These are phyloP conservation scores for Aspergillus sp. DNA, from an alignment of 2,329 filamentous ascomycete species.

Conservation along the genomic window DNA sequence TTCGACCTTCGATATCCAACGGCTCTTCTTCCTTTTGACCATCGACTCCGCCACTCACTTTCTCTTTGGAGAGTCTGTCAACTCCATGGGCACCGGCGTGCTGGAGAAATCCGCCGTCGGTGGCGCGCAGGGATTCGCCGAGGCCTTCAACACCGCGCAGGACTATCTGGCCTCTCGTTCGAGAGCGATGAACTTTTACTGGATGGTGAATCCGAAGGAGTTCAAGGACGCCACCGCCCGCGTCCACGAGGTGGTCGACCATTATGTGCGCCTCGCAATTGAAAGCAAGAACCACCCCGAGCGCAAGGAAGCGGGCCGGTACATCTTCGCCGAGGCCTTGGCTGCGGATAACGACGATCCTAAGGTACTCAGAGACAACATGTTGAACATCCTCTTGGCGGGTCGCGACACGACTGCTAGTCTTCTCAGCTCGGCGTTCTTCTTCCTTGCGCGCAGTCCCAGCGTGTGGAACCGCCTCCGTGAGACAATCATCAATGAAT, in stretches of 20 bases:
- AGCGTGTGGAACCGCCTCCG: slow-evolving; percentile 38
- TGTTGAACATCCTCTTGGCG: slow-evolving; percentile 53
- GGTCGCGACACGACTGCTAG: slow-evolving; percentile 55
- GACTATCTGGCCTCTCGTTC: slow-evolving; percentile 30
- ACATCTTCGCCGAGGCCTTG: slow-evolving; percentile 52
- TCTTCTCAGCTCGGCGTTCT: slow-evolving; percentile 46
- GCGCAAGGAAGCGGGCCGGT: slow-evolving; percentile 34
- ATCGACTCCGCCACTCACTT: slow-evolving; percentile 87
- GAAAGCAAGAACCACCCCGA: slow-evolving; percentile 32
- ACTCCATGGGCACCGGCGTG: slow-evolving; percentile 50
- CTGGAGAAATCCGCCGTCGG: slow-evolving; percentile 40
- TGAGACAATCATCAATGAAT: slow-evolving; percentile 33
- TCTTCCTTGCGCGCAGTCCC: slow-evolving; percentile 44
- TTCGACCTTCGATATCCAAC: slow-evolving; percentile 64
- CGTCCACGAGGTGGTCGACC: slow-evolving; percentile 50
- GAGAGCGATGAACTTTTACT: slow-evolving; percentile 35
- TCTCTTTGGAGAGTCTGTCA: slow-evolving; percentile 73
- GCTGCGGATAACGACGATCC: slow-evolving; percentile 47
- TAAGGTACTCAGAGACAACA: slow-evolving; percentile 46
- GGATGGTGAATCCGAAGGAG: slow-evolving; percentile 38
- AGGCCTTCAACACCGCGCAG: slow-evolving; percentile 36
- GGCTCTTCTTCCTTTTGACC: slow-evolving; percentile 77
- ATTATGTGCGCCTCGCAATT: slow-evolving; percentile 48
- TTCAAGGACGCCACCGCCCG: slow-evolving; percentile 41
- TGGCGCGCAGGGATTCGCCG: slow-evolving; percentile 33